Evolutionary conservation across 2,329 filamentous ascomycete genomes (phyloP).

Genomic region (Botrytis hyacinthi): DNA sequence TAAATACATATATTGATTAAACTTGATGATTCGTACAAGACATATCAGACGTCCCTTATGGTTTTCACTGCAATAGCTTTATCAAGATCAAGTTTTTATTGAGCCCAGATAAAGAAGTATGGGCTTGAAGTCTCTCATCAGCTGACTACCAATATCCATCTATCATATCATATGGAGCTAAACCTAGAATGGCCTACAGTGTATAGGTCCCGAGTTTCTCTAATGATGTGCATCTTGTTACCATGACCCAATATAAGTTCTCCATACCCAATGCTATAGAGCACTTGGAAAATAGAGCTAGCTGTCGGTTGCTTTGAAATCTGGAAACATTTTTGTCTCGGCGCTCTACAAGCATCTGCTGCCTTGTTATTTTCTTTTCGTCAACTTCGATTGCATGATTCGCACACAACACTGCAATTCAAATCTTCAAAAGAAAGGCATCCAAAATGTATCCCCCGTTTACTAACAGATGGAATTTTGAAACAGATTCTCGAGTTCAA

Average conservation of each 20-base stretch:
- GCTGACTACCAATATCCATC: not conserved
- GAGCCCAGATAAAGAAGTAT: not conserved
- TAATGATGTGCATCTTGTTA: not conserved
- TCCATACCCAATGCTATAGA: not conserved
- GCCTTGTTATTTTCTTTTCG: not conserved
- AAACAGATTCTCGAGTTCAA: conserved; percentile 18
- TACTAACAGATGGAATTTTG: conserved; percentile 14
- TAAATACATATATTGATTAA: not conserved
- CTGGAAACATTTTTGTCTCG: not conserved
- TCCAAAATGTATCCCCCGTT: conserved; percentile 12
- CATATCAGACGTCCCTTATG: not conserved
- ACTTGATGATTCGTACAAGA: not conserved
- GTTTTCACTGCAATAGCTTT: not conserved
- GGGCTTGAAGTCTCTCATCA: not conserved
- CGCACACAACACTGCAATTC: not conserved
- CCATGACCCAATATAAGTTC: not conserved
- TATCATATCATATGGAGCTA: not conserved
- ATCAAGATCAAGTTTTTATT: not conserved
- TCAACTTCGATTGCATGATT: conserved; percentile 11
- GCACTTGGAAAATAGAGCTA: not conserved
- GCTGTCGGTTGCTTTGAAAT: not conserved
- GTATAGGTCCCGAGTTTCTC: conserved; percentile 1
- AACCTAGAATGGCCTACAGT: conserved; percentile 4
- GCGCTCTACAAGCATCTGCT: not conserved
- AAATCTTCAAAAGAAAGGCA: not conserved